Conservation (phyloP, 202 grass and related monocot species). For the Eragrostis tef region DNA sequence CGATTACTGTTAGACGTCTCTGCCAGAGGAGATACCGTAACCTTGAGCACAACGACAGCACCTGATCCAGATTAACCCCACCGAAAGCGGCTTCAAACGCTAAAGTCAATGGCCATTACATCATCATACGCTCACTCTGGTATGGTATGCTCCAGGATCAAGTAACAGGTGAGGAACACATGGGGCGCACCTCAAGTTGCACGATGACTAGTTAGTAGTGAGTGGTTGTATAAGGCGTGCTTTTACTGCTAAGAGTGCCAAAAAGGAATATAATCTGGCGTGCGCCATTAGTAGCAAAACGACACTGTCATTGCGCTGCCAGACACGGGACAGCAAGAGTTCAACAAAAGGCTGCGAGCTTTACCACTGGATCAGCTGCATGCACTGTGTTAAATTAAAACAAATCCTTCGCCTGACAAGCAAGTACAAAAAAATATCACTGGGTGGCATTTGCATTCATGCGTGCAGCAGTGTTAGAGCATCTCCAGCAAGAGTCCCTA, state of each 20-base stretch:
- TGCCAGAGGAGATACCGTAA: background rate
- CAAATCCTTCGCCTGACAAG: no score
- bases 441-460: no score
- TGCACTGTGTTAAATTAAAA: background rate
- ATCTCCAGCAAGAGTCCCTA: no score
- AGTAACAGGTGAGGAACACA: slow-evolving; percentile 15
- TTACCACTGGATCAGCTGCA: background rate
- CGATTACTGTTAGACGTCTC: background rate
- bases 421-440: no score
- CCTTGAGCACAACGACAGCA: slow-evolving; percentile 15
- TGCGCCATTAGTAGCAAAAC: background rate
- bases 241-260: background rate
- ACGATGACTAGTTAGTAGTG: background rate
- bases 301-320: background rate
- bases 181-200: background rate
- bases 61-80: background rate
- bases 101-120: slow-evolving; percentile 31
- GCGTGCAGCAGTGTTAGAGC: no score
- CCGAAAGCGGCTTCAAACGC: slow-evolving; percentile 31
- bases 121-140: background rate
- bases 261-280: no score
- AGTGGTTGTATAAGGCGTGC: background rate
- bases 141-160: background rate
- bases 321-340: background rate
- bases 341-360: background rate